These are phyloP conservation scores for Phialophora verrucosa DNA, from an alignment of 2,329 filamentous ascomycete genomes.

Conservation along the genomic window DNA sequence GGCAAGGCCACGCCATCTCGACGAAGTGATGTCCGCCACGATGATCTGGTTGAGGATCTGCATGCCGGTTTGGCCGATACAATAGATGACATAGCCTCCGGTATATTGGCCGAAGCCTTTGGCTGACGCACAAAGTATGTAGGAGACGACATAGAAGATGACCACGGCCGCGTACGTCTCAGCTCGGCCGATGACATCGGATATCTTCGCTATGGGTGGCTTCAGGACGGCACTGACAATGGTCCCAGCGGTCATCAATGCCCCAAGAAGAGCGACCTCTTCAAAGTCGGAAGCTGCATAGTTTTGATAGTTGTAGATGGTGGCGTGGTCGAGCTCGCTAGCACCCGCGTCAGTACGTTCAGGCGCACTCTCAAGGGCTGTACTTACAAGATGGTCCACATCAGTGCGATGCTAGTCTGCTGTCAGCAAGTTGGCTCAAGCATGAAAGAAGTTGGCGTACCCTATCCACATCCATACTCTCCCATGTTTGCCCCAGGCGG, in stretches of 20 bases:
- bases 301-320: slow-evolving; percentile 48
- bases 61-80: slow-evolving; percentile 48
- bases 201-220: slow-evolving; percentile 51
- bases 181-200: slow-evolving; percentile 51
- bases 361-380: not conserved
- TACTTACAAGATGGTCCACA: slow-evolving; percentile 33
- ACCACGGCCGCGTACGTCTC: slow-evolving; percentile 43
- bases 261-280: slow-evolving; percentile 43
- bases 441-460: slow-evolving; percentile 2
- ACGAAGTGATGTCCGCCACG: slow-evolving; percentile 51
- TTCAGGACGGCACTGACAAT: slow-evolving; percentile 51
- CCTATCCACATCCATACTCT: slow-evolving; percentile 29
- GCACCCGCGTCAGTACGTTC: not conserved
- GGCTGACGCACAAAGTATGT: slow-evolving; percentile 48
- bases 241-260: slow-evolving; percentile 43
- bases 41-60: slow-evolving; percentile 53
- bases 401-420: slow-evolving; percentile 25
- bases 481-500: slow-evolving; percentile 27
- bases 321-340: slow-evolving; percentile 48
- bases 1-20: slow-evolving; percentile 50
- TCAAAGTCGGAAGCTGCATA: slow-evolving; percentile 51
- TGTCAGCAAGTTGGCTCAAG: not conserved
- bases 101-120: slow-evolving; percentile 47
- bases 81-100: slow-evolving; percentile 47
- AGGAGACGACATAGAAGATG: slow-evolving; percentile 47